phyloP scores from a whole-genome alignment of 169 alveolate species.

The Plasmodium knowlesi region DNA sequence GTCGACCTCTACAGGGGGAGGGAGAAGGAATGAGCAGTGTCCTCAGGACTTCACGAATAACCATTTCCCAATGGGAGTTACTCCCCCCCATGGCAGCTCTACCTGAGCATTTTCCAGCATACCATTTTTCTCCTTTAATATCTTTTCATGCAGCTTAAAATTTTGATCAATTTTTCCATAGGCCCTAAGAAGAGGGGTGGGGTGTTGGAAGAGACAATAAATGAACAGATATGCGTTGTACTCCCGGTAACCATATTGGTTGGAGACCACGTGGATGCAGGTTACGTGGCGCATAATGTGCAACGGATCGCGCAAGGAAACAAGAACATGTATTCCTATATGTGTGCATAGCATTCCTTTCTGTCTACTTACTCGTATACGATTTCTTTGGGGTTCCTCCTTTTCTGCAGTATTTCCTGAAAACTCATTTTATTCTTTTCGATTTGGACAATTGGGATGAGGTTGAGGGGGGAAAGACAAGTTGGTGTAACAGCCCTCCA shows the following conservation, averaged over 20 bases:
- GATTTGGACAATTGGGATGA: not conserved
- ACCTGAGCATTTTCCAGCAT: not conserved
- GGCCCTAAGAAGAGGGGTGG: constrained; percentile 7
- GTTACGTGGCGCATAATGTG: not conserved
- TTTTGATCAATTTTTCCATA: constrained; percentile 40
- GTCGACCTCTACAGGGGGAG: constrained; percentile 7
- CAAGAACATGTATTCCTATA: not conserved
- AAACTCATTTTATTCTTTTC: constrained; percentile 33
- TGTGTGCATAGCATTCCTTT: not conserved
- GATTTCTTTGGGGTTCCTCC: constrained; percentile 1
- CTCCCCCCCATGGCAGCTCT: not conserved
- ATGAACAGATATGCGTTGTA: not conserved
- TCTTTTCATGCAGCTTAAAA: not conserved
- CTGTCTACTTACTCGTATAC: constrained; percentile 19
- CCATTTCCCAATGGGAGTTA: not conserved
- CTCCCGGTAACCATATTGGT: not conserved
- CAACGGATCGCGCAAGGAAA: not conserved
- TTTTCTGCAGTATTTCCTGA: not conserved
- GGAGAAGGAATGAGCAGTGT: not conserved
- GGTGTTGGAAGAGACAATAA: not conserved
- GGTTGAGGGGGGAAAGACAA: not conserved
- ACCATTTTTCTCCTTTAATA: not conserved
- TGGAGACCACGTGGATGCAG: not conserved
- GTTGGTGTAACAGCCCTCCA: not conserved
- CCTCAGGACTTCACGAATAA: not conserved